These are phyloP conservation scores for Kregervanrija pseudodelftensis DNA, from an alignment of 805 yeast species.

Conservation along the genomic window DNA sequence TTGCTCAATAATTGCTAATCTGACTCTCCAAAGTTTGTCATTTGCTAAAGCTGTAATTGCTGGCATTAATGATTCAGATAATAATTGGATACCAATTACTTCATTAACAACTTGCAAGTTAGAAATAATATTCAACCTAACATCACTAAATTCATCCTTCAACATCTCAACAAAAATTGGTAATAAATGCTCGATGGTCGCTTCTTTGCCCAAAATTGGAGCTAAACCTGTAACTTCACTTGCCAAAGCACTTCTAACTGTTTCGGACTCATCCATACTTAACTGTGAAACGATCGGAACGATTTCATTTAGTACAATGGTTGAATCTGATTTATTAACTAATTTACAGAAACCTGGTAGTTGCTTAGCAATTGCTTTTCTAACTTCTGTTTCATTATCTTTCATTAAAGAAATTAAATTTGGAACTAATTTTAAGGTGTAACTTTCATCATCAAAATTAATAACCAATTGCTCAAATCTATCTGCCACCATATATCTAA, in stretches of 20 bases:
- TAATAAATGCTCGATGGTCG: constrained; percentile 71
- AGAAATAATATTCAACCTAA: constrained; percentile 86
- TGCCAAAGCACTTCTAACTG: constrained; percentile 90
- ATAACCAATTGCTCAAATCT: constrained; percentile 68
- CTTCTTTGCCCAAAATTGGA: constrained; percentile 76
- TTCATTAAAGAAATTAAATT: constrained; percentile 73
- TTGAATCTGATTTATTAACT: constrained; percentile 33
- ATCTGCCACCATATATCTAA: constrained; percentile 97
- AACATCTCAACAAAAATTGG: constrained; percentile 91
- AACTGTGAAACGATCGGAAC: constrained; percentile 78
- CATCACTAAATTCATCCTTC: constrained; percentile 96
- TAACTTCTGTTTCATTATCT: constrained; percentile 94
- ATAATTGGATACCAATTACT: constrained; percentile 83
- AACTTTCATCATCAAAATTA: constrained; percentile 51
- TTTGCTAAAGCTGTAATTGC: constrained; percentile 95
- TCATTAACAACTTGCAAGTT: constrained; percentile 88
- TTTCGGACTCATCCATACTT: constrained; percentile 86
- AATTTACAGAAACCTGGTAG: constrained; percentile 66
- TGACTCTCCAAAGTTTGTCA: constrained; percentile 96
- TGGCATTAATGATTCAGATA: constrained; percentile 84
- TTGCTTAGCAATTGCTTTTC: constrained; percentile 91
- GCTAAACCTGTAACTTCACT: constrained; percentile 81
- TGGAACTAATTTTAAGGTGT: constrained; percentile 54
- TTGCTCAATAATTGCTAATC: constrained; percentile 93
- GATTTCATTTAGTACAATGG: constrained; percentile 56